Evolutionary conservation across 768 basidiomycete species (phyloP), one percentile per base, ranked within the genome.

Genomic region (Strobilomyces echinocephalus): DNA sequence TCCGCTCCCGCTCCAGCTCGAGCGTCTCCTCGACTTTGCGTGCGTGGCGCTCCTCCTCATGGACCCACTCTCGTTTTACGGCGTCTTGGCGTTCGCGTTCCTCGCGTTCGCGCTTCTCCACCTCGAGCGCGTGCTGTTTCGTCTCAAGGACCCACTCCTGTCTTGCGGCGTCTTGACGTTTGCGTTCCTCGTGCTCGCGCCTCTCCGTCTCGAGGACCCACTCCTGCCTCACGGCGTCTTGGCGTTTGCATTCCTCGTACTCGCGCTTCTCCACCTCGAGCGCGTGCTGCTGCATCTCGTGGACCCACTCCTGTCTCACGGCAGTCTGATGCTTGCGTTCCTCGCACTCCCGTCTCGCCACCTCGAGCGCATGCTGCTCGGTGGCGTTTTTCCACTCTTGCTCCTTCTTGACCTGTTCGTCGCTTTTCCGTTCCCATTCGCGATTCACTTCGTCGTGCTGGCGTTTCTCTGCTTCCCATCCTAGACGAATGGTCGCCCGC

Each of bases 201-300:
- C 60, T 53, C 44, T 46, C 33, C 0, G 14, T 30, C 46, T 61
- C 57, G 5, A 8, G 20, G 16, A 7, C 5, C 60, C 57, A 61
- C 15, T 50, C 49, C 40, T 11, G 21, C 20, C 48, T 48, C 11
- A 18, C 34, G 4, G 3, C 18, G 3, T 58, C 47, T 33, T 62
- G 53, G 36, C 52, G 60, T 5, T 34, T 31, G 0, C 16, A 18
- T 48, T 61, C 60, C 26, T 58, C 48, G 31, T 8, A 42, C 7
- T 42, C 35, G 18, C 41, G 39, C 11, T 14, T 44, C 5, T 24
- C 20, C 24, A 24, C 24, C 4, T 24, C 24, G 24, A 2, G 24
- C 16, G 4, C 40, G 16, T 41, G 40, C 20, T 11, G 20, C 6
- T 41, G 20, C 7, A 12, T 14, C 21, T 41, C 40, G 10, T 4